Conservation (phyloP, 192 early-diverging fungal genomes). For the Linnemannia hyalina region DNA sequence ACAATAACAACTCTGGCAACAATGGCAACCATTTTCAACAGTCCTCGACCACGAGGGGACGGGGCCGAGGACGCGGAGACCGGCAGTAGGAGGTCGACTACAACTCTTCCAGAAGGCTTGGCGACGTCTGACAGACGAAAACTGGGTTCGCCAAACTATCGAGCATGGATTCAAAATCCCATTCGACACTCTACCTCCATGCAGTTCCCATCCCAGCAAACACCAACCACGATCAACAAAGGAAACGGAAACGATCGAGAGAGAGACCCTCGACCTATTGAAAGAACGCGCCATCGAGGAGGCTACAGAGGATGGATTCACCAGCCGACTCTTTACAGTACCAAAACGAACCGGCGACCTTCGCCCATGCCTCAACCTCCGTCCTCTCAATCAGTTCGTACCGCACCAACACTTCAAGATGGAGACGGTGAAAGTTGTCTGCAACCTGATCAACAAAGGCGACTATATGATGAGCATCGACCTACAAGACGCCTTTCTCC, state of each 20-base stretch:
- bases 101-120: neutral
- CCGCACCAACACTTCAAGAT: conserved; percentile 30
- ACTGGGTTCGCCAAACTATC: conserved; percentile 17
- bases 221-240: neutral
- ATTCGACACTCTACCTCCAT: neutral
- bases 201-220: neutral
- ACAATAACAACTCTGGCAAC: neutral
- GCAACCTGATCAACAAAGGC: conserved; percentile 19
- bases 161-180: conserved; percentile 15
- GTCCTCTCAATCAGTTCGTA: conserved; percentile 28
- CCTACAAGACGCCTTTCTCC: conserved; percentile 46
- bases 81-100: neutral
- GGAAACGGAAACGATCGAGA: conserved; percentile 3
- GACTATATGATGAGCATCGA: conserved; percentile 30
- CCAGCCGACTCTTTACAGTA: conserved; percentile 17
- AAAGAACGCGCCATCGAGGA: conserved; percentile 25
- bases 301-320: conserved; percentile 21
- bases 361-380: conserved; percentile 20
- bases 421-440: conserved; percentile 28
- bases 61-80: neutral
- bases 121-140: conserved; percentile 1
- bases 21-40: neutral
- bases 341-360: conserved; percentile 27
- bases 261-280: conserved; percentile 15
- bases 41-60: neutral